Base-by-base conservation (phyloP, 1,284 basidiomycete species). In the Sanghuangporus baumii region DNA sequence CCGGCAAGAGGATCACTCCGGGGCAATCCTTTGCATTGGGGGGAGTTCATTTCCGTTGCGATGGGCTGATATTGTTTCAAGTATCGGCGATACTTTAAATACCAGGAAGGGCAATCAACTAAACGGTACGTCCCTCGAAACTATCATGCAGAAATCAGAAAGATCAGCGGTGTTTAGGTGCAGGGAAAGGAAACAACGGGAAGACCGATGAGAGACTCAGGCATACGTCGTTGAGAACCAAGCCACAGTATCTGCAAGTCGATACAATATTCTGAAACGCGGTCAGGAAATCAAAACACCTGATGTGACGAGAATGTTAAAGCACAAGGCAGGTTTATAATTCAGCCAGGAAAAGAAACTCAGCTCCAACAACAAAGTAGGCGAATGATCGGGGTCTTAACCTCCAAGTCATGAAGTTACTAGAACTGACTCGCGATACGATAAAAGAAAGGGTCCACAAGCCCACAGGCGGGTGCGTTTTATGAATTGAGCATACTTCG, bases 351-450 rank as follows among this genome's bases (percentile, higher is more conserved):
- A 37, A 37, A 54, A 54, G 36, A 31, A 52, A 14, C 31, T 52
- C n/a, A 26, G 31, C 11, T 26, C 51, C 51, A 11, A 26, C 50
- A 11, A 18, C 37, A 11, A 37, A 31, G 34, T n/a, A 36, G n/a
- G 14, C 52, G 16, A 54, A 16, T 54, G 52, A 54, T 54, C 52
- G 34, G 52, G 34, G 23, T 48, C 37, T 31, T 36, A 14, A 16
- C 31, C 37, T 36, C 31, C 6, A 54, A 37, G 26, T 36, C 36
- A 41, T 40, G 18, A 18, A 51, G 57, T 60, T 60, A 47, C 47
- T 40, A n/a, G 36, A 38, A 23, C 38, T 52, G 34, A 41, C 47
- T 52, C n/a, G 31, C 38, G 58, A 60, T 52, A 60, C 38, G 50
- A 31, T 60, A 52, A 20, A 37, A 18, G 58, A 51, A 51, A 34